These are phyloP conservation scores for Boechera stricta DNA, from an alignment of 345 rosid species.

Conservation along the genomic window DNA sequence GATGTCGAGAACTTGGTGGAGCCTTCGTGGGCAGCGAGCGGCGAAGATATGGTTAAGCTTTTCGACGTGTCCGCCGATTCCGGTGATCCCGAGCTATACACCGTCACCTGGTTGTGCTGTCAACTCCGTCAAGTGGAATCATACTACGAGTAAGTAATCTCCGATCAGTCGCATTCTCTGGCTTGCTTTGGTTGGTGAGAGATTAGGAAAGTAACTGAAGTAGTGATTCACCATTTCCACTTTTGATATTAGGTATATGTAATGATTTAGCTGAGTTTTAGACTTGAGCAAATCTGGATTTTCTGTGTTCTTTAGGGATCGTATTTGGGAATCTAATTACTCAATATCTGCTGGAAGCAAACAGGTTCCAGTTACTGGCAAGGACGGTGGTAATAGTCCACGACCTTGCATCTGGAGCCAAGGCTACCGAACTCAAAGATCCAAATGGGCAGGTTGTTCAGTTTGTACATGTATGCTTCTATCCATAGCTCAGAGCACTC, in stretches of 20 bases:
- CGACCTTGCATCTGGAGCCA: constrained; percentile 91
- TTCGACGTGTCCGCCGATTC: constrained; percentile 72
- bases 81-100: constrained; percentile 81
- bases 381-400: constrained; percentile 82
- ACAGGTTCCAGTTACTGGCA: constrained; percentile 56
- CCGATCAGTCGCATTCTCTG: not conserved
- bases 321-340: constrained; percentile 19
- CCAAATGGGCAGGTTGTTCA: constrained; percentile 90
- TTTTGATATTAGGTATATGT: constrained; percentile 18
- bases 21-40: constrained; percentile 80
- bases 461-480: constrained; percentile 42
- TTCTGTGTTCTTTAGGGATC: constrained; percentile 18
- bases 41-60: constrained; percentile 91
- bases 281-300: constrained; percentile 5
- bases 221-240: not conserved
- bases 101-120: constrained; percentile 76
- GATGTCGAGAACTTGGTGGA: constrained; percentile 62
- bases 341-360: constrained; percentile 16
- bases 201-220: constrained; percentile 22
- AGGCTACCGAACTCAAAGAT: constrained; percentile 90
- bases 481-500: constrained; percentile 25
- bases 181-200: constrained; percentile 33
- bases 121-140: constrained; percentile 95
- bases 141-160: constrained; percentile 67
- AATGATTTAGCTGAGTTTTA: not conserved